Conservation (phyloP, 371 early-diverging fungal species). For the Polyrhizophydium stewartii region DNA sequence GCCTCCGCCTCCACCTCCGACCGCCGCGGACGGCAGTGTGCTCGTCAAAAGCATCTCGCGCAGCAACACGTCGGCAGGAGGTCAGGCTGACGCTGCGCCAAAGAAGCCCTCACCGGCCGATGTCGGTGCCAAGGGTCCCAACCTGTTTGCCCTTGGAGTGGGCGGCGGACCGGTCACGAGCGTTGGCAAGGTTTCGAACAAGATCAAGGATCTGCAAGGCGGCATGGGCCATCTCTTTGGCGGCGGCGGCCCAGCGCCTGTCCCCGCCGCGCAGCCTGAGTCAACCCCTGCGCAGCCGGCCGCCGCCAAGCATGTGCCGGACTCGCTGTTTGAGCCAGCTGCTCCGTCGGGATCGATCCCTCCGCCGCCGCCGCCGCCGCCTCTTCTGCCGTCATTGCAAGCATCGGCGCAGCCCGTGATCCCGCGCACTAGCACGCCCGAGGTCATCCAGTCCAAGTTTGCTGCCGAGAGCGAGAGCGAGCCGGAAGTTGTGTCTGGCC, state of each 20-base stretch:
- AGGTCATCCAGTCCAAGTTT: too few relatives aligned
- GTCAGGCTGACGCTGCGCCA: constrained; percentile 3
- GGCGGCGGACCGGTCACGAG: constrained; percentile 9
- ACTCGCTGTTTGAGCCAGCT: too few relatives aligned
- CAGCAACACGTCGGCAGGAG: background rate
- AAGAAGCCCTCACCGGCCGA: constrained; percentile 28
- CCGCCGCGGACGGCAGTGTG: constrained; percentile 20
- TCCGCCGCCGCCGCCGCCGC: too few relatives aligned
- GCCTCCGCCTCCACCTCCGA: constrained; percentile 30
- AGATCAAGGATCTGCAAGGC: constrained; percentile 14
- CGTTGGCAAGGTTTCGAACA: constrained; percentile 9
- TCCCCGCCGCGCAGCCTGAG: background rate
- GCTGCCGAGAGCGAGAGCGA: too few relatives aligned
- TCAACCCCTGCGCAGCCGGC: too few relatives aligned
- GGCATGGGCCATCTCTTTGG: constrained; percentile 11
- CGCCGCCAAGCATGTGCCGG: too few relatives aligned
- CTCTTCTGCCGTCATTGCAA: too few relatives aligned
- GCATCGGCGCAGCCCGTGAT: too few relatives aligned
- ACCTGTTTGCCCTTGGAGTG: constrained; percentile 12
- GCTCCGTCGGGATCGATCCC: too few relatives aligned
- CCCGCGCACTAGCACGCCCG: too few relatives aligned
- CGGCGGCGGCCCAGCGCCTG: background rate
- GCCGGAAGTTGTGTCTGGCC: too few relatives aligned
- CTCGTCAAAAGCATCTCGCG: background rate
- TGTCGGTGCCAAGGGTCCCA: constrained; percentile 25